phyloP scores from a whole-genome alignment of 129 eudicot species.

The Artemisia annua region DNA sequence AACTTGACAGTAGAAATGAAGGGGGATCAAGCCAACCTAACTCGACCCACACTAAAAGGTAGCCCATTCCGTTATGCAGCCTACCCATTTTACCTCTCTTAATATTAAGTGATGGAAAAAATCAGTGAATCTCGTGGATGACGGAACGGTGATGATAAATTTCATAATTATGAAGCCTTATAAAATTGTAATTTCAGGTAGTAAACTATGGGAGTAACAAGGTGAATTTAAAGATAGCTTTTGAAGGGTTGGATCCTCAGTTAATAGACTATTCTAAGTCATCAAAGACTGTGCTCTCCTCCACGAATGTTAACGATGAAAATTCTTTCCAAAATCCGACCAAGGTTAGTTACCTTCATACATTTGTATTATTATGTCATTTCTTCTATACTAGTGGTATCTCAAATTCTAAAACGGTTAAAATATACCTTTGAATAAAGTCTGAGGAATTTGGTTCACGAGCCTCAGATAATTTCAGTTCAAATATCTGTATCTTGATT shows the following conservation, averaged over 20 bases:
- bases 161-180: not conserved
- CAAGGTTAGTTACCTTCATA: conserved; percentile 47
- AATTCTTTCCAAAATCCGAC: conserved; percentile 68
- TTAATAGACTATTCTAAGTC: conserved; percentile 40
- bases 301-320: conserved; percentile 64
- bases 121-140: conserved; percentile 1
- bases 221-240: conserved; percentile 53
- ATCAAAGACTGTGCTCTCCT: conserved; percentile 52
- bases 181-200: conserved; percentile 41
- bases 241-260: conserved; percentile 46
- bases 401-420: no score
- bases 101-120: not conserved
- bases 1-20: not conserved
- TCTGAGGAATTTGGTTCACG: no score
- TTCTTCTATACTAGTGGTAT: no score
- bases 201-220: conserved; percentile 64
- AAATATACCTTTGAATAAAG: no score
- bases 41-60: not conserved
- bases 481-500: no score
- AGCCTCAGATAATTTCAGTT: no score
- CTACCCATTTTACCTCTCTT: not conserved
- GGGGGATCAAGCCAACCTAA: not conserved
- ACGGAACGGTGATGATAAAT: conserved; percentile 7
- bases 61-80: not conserved
- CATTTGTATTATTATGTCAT: no score